A percentile compares a stretch with the other conserved stretches of the same genome.
phyloP scores from a whole-genome alignment of 75 land plant species.

The Pinus albicaulis region DNA sequence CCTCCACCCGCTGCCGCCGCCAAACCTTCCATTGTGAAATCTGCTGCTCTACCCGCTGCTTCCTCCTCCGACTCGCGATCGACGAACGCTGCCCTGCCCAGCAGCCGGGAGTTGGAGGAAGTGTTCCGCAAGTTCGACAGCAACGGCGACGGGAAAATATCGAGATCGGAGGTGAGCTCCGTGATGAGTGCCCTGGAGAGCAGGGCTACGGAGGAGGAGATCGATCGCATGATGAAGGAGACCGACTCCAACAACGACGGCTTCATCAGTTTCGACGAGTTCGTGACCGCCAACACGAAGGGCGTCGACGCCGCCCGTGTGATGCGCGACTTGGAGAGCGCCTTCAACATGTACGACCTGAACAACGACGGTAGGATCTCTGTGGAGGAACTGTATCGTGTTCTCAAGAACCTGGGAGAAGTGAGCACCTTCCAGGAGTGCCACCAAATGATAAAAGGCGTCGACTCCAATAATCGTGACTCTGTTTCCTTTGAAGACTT shows the following conservation, averaged over 20 bases:
- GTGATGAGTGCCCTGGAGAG: constrained; percentile 32
- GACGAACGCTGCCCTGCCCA: not conserved
- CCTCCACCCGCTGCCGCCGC: too few relatives aligned
- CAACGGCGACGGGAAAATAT: constrained; percentile 53
- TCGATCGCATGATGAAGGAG: constrained; percentile 39
- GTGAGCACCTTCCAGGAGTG: constrained; percentile 16
- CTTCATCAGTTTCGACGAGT: constrained; percentile 50
- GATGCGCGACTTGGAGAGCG: constrained; percentile 13
- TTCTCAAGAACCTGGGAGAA: constrained; percentile 19
- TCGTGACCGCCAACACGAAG: constrained; percentile 21
- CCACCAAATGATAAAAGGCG: constrained; percentile 19
- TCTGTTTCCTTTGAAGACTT: constrained; percentile 21
- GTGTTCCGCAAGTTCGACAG: constrained; percentile 33
- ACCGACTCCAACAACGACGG: constrained; percentile 63
- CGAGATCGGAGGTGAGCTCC: constrained; percentile 35
- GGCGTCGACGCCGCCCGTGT: constrained; percentile 1
- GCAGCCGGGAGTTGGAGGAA: constrained; percentile 15
- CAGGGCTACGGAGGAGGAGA: constrained; percentile 24
- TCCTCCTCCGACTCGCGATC: too few relatives aligned
- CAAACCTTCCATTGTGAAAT: too few relatives aligned
- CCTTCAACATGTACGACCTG: constrained; percentile 30
- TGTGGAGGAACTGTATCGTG: constrained; percentile 24
- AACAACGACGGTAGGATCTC: constrained; percentile 26
- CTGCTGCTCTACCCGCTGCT: too few relatives aligned
- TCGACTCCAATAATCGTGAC: constrained; percentile 21